Conservation (phyloP, 2,329 filamentous ascomycete genomes). For the Claviceps digitariae region DNA sequence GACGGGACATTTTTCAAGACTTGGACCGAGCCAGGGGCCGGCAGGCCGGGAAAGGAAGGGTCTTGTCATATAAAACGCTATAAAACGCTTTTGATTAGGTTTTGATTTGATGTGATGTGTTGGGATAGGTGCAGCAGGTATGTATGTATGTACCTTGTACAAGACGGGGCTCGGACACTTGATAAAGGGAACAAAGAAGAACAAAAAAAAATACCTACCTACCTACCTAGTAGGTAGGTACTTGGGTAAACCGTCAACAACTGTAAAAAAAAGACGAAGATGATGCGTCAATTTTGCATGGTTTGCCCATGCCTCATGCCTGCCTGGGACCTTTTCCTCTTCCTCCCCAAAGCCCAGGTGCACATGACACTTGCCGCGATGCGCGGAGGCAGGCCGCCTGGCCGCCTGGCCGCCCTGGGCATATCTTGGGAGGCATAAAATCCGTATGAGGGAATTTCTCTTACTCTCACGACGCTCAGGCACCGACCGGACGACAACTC, state of each 20-base stretch:
- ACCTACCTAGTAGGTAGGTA: too few species aligned
- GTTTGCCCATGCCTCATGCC: not conserved
- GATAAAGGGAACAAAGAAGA: not conserved
- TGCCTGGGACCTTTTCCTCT: too few species aligned
- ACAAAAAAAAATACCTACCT: too few species aligned
- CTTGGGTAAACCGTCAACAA: too few species aligned
- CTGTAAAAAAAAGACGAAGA: not conserved
- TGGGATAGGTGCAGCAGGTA: not conserved
- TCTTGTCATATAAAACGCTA: not conserved
- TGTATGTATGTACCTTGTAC: not conserved
- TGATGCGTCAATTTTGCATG: constrained; percentile 1
- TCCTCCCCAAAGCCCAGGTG: not conserved
- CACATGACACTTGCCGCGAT: not conserved
- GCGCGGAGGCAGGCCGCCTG: not conserved
- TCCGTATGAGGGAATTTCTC: not conserved
- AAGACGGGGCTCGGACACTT: not conserved
- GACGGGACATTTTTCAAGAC: constrained; percentile 1
- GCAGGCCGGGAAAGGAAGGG: not conserved
- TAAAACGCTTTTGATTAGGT: not conserved
- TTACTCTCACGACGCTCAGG: not conserved
- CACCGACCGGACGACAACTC: not conserved
- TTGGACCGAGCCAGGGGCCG: constrained; percentile 1
- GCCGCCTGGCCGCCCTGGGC: too few species aligned
- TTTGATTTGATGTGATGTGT: not conserved
- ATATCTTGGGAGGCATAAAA: not conserved